Conservation (phyloP, 495 filamentous ascomycete genomes). For the Podospora conica region DNA sequence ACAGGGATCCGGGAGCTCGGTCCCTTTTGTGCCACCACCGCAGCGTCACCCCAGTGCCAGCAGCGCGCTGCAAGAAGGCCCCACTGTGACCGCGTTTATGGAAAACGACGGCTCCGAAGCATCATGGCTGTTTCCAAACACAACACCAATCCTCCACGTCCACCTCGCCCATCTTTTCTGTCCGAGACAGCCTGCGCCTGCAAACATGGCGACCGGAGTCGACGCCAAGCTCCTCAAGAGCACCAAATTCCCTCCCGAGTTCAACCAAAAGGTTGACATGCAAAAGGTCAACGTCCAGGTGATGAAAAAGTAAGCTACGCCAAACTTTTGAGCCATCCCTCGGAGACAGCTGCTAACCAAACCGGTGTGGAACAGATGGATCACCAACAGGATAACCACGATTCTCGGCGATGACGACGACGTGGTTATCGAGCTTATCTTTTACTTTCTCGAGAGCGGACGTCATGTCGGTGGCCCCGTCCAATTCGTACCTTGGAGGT, state of each 20-base stretch:
- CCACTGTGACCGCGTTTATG: not conserved
- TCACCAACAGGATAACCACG: constrained; percentile 74
- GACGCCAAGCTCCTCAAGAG: constrained; percentile 81
- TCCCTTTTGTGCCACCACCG: not conserved
- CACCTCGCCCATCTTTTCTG: not conserved
- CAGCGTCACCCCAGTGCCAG: not conserved
- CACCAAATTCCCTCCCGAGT: constrained; percentile 92
- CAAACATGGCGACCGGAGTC: constrained; percentile 63
- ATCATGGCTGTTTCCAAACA: not conserved
- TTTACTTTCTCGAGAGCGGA: constrained; percentile 75
- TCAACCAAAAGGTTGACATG: constrained; percentile 94
- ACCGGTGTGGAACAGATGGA: constrained; percentile 60
- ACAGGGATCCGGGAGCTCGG: not conserved
- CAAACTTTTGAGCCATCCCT: not conserved
- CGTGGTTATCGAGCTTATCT: constrained; percentile 88
- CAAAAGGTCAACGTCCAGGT: constrained; percentile 93
- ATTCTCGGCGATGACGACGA: constrained; percentile 91
- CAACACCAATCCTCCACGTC: not conserved
- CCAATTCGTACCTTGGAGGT: not conserved
- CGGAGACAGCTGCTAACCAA: not conserved
- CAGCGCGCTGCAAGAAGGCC: not conserved
- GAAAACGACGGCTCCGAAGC: not conserved
- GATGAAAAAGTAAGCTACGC: constrained; percentile 79
- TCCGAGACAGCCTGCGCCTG: not conserved
- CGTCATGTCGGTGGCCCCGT: constrained; percentile 58